Base-by-base conservation (phyloP, 495 filamentous ascomycete genomes). In the Lophiotrema nucula region DNA sequence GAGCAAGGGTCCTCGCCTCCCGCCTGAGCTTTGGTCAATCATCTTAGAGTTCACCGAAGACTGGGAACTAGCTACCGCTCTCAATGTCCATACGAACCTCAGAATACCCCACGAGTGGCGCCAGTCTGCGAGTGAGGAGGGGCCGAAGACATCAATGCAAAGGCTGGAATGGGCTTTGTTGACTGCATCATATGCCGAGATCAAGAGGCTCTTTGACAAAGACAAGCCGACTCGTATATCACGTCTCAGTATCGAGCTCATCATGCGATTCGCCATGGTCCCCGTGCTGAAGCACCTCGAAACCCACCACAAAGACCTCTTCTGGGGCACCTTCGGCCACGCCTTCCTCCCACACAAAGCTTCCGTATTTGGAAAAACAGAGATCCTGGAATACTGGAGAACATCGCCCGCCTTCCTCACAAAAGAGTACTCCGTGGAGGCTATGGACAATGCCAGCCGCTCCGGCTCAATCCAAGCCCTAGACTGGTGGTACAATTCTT, bases 331-430 rank as follows among this genome's bases (percentile, higher is more conserved):
- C 1, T 95, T 91, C 62, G 89, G 84, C 51, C 83, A 89, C 50
- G 89, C 86, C 52, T 83, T 89, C 41, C 81, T 93, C 13, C 90
- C 90, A 0, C 90, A 87, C 54, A 91, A 90, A 61, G 89, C 89
- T 1, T 92, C 88, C 2, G 86, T 90, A 25, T 96, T 92, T 64
- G 89, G 88, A n/a, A 85, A 87, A 47, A 83, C 85, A 2, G 86
- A 87, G 27, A 87, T 97, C 43, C 76, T 97, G 11, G 87, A 89
- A 56, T 97, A 90, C 88, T 97, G 92, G 89, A 81, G 79, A 16
- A 85, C 82, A 27, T 87, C 85, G 0, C 85, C 88, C 0, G 83
- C 81, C 2, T 89, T 92, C 51, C 77, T 91, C 1, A 86, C 84
- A 53, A 92, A 91, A 73, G 83, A 92, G 67, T 87, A 88, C 69